Base-by-base conservation (phyloP, 2,329 filamentous ascomycete species). In the Colletotrichum melonis region DNA sequence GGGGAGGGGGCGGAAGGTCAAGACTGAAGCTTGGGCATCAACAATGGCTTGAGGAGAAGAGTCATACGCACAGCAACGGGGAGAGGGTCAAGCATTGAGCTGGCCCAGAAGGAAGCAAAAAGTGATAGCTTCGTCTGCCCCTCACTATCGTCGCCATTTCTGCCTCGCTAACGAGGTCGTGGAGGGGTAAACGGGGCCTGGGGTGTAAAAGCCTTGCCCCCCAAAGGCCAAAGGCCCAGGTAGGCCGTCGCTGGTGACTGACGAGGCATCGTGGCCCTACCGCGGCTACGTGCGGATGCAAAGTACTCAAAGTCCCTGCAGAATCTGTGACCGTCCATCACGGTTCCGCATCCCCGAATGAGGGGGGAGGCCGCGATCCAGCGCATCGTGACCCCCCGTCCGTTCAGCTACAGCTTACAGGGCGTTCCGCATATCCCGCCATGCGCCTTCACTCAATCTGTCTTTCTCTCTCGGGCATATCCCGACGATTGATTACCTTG, bases 21-120 rank as follows among this genome's bases (percentile, higher is more conserved):
- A 9, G 60, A 46, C 52, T 52, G 57, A 55, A 24, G 54, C 57
- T 69, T 60, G 66, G 69, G 66, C 66, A 69, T 59, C 69, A 72
- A 72, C 24, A 19, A 28, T 12, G 46, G 42, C 16, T 49, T 24
- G 5, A 30, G 4, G 1, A 42, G 35, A 30, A 57, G 35, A 63
- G 57, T 72, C 52, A 54, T 19, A 63, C 58, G 22, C 16, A 59
- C 14, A 62, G 64, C 3, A n/a, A 8, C 19, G 16, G 42, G 8
- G 42, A 49, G 42, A 30, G 28, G 26, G 52, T 54, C 52, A 22
- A 65, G 38, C 12, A 9, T 14, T 19, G 64, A 30, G 28, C 28
- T 38, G 54, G 24, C 12, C 63, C 28, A 22, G 35, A 22, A 52
- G n/a, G 54, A 49, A 49, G 62, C 1, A 64, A 59, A 59, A 38